Evolutionary conservation across 305 asterid species (phyloP), one percentile per base, ranked within the genome.

Genomic region (Rubia tinctorum): DNA sequence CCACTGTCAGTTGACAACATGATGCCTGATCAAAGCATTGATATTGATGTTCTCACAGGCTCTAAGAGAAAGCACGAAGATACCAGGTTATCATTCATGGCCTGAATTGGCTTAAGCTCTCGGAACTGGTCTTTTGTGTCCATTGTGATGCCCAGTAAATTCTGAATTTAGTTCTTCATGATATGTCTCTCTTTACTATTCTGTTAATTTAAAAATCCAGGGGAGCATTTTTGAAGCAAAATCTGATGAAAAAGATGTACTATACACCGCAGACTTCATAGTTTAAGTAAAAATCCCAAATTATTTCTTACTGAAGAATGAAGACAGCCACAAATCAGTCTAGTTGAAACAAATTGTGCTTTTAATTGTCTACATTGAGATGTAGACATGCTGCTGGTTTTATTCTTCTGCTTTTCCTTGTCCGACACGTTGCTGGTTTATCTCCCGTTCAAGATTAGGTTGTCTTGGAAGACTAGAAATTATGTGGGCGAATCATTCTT

Each of bases 61-160:
- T 77, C 82, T 71, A 95, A 92, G 86, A 88, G 96, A 86, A 92
- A 89, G 90, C 84, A 67, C 53, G 81, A 80, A 79, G 88, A 79
- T 71, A 75, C 77, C 88, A 89, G 97, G 99, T 95, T 73, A 80
- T 78, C 69, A 70, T 73, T 66, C 49, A 30, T 42, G 51, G 27
- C 71, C 12, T 37, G 39, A 61, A 47, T 47, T 47, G 3, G 0
- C 43, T 45, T 71, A 37, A 66, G 25, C 34, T 17, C 43, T 72
- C 25, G 44, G 45, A 59, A 25, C 47, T 62, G 58, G 18, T 72
- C 22, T 27, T 72, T 23, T 15, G 20, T 18, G 14, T 40, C 53
- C 20, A 18, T 25, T 70, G 51, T 17, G 22, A n/a, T 70, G 43
- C 23, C 73, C 11, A 49, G 20, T 30, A 40, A n/a, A 70, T 14